Conservation (phyloP, 2,329 filamentous ascomycete genomes). For the Xylariaceae sp. region DNA sequence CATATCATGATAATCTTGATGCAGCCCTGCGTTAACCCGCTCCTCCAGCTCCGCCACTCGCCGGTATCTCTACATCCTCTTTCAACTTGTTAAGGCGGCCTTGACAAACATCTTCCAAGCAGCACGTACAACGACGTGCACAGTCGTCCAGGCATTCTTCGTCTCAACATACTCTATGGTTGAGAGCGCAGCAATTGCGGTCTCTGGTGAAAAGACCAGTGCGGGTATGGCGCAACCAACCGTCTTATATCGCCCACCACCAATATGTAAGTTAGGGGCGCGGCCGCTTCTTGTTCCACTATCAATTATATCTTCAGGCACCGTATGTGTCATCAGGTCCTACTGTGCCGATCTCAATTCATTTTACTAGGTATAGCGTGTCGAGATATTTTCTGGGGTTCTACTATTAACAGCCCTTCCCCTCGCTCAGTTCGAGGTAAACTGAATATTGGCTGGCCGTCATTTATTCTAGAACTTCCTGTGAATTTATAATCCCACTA, state of each 20-base stretch:
- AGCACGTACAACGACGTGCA: no score
- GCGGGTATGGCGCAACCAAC: no score
- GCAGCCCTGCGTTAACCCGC: constrained; percentile 21
- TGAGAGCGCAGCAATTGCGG: no score
- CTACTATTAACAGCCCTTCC: constrained; percentile 21
- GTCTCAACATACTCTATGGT: no score
- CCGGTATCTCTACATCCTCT: neutral
- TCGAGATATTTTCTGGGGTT: constrained; percentile 18
- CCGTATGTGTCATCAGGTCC: constrained; percentile 18
- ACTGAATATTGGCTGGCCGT: neutral
- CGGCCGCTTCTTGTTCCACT: no score
- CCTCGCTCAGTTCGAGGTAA: no score
- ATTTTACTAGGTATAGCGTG: neutral
- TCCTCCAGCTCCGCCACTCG: neutral
- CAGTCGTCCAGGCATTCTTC: no score
- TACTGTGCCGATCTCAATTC: constrained; percentile 12
- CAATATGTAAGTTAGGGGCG: no score
- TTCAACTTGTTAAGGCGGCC: neutral
- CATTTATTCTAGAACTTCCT: constrained; percentile 3
- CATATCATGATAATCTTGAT: constrained; percentile 17
- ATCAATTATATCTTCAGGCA: no score
- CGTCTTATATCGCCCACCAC: no score
- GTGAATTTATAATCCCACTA: neutral
- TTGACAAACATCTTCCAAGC: no score
- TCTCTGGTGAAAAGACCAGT: no score